Evolutionary conservation across 169 alveolate species (phyloP), one percentile per base, ranked within the genome.

Genomic region (Cryptosporidium felis): DNA sequence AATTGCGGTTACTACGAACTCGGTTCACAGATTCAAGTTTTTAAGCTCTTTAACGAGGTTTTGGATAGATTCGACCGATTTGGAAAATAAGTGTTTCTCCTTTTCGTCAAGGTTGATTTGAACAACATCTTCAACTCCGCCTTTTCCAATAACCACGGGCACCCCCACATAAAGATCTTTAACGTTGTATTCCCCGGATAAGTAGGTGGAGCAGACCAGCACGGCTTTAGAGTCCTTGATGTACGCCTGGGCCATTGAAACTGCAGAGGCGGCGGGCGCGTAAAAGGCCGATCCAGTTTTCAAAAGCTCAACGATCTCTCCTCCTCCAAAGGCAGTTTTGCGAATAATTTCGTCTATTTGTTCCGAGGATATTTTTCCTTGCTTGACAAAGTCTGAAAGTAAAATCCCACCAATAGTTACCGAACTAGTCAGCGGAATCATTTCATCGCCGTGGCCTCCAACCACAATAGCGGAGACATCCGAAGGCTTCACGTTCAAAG

Each of bases 401-500:
- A 95, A 91, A 47, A 94, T 82, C 5, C 96, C 96, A 1, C 90
- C 85, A 40, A 93, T 81, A 1, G 95, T 92, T 42, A 80, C 80
- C 28, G 88, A 91, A 62, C 92, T 89, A 14, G 82, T 90, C 36
- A 94, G 56, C 28, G 97, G 96, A 14, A 93, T 82, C 96, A 93
- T 94, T 36, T 90, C 67, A 89, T 94, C 97, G 18, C 97, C 96
- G 88, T 94, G 97, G 1, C 94, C 97, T 36, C 97, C 97, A 23
- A 94, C 90, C 28, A 92, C 88, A 18, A 88, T 80, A 5, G 94
- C 96, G 58, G 91, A 92, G 10, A 94, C 91, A 59, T 90, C 90
- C 51, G 81, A 89, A 18, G 94, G 94, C 88, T 92, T 88, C 16
- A 92, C 95, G 16, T 63, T 82, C 40, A 94, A 66, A 60, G 89